phyloP scores from a whole-genome alignment of 306 rosid genomes.

The Amphicarpaea edgeworthii region DNA sequence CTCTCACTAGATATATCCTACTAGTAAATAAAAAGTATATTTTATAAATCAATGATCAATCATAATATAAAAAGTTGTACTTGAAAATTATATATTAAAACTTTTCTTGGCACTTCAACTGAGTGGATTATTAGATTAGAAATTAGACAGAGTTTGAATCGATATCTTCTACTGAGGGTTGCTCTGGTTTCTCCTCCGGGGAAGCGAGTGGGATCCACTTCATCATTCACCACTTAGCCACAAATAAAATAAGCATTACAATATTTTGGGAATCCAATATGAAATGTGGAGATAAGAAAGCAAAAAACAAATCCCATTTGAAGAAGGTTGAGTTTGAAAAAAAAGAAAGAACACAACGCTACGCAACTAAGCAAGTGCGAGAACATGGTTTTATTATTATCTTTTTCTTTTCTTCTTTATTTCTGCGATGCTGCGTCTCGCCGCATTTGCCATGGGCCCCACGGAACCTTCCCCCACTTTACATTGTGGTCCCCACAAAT shows the following conservation, averaged over 20 bases:
- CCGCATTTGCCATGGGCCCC: conserved; percentile 74
- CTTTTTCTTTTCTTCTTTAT: neutral
- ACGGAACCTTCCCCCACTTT: conserved; percentile 48
- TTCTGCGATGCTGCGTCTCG: conserved; percentile 71
- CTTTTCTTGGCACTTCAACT: too few species aligned
- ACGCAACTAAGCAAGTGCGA: conserved; percentile 37
- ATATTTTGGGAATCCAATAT: conserved; percentile 38
- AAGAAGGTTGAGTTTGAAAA: neutral
- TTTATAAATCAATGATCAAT: too few species aligned
- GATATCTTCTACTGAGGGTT: neutral
- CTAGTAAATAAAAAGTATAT: too few species aligned
- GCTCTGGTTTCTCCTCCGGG: conserved; percentile 39
- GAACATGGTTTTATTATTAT: neutral
- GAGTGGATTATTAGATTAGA: too few species aligned
- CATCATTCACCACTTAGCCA: conserved; percentile 44
- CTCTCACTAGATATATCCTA: too few species aligned
- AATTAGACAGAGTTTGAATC: too few species aligned
- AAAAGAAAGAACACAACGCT: conserved; percentile 6
- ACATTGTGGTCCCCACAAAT: conserved; percentile 50
- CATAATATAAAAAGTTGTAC: too few species aligned
- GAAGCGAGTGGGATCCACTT: conserved; percentile 43
- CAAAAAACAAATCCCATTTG: neutral
- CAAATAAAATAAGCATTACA: conserved; percentile 13
- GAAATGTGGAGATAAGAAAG: conserved; percentile 12
- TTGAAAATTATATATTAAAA: too few species aligned